Base-by-base conservation (phyloP, 768 basidiomycete species). In the Mycena alexandri region DNA sequence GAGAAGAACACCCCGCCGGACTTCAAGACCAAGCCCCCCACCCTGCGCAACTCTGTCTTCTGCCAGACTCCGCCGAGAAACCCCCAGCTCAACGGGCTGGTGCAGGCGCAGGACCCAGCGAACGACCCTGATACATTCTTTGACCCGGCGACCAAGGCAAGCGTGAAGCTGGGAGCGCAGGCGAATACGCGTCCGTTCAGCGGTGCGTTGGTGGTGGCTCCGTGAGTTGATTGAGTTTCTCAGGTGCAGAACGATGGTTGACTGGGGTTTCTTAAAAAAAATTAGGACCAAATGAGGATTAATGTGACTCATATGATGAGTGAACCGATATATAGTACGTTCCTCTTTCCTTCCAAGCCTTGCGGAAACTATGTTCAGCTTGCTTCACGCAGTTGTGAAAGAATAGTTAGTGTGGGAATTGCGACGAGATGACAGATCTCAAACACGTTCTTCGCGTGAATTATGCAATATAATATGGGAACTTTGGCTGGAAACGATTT, bases 1-100 rank as follows among this genome's bases (percentile, higher is more conserved):
- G 88, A 88, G 79, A 89, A 87, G 80, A 88, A 89, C 74, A 87
- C 87, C 1, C 86, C 85, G 71, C 86, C 86, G 85, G 86, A 88
- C 71, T 87, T 87, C 74, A 80, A 80, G 12, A 83, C 79, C 2
- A 85, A 87, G 70, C 86, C 89, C 6, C 83, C 84, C 14, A 78
- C 80, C 21, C 70, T 77, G 53, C 79, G 86, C 48, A 87, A 87
- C 77, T 87, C 86, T 4, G 86, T 88, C 57, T 88, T 86, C 77
- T 89, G 87, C 76, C 84, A 84, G 75, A 84, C 79, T 65, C 81
- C 84, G 1, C 86, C 87, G 21, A 81, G 79, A 73, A 87, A 88
- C 67, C 21, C 79, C 17, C 79, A 86, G 68, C 80, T 88, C 21
- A 79, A 80, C 58, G 86, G 85, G 1, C 74, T 87, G 5, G 81